Conservation (phyloP, 225 moss, liverwort and hornwort species). For the Pleurozium schreberi region DNA sequence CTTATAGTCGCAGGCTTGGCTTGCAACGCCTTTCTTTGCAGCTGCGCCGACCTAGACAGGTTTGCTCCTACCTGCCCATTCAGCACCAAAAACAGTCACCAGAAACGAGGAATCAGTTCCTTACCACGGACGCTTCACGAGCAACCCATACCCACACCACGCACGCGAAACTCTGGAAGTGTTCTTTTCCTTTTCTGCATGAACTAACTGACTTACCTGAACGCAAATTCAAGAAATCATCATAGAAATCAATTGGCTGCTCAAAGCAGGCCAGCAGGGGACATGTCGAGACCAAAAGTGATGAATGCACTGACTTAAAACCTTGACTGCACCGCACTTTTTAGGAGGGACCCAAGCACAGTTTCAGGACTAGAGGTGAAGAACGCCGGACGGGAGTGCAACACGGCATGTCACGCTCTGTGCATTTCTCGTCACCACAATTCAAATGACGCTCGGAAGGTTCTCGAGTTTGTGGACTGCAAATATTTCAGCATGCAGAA, state of each 20-base stretch:
- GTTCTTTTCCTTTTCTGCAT: background rate
- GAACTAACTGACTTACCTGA: background rate
- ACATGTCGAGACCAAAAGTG: background rate
- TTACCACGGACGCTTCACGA: background rate
- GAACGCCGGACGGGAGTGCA: no score
- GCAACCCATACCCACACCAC: no score
- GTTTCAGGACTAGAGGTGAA: no score
- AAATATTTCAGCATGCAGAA: no score
- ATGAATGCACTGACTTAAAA: background rate
- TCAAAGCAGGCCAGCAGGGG: background rate
- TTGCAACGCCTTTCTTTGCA: background rate
- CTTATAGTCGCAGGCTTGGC: no score
- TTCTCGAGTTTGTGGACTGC: no score
- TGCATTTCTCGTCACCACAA: no score
- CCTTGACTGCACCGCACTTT: background rate
- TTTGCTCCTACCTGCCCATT: background rate
- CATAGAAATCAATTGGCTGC: background rate
- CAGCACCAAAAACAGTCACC: no score
- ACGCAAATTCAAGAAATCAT: background rate
- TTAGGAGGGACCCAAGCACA: no score
- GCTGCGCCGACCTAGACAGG: background rate
- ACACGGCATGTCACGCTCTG: no score
- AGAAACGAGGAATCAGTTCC: background rate
- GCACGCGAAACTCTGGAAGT: background rate
- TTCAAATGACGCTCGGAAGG: no score